phyloP scores from a whole-genome alignment of 805 yeast species.

The Metschnikowia kofuensis region DNA sequence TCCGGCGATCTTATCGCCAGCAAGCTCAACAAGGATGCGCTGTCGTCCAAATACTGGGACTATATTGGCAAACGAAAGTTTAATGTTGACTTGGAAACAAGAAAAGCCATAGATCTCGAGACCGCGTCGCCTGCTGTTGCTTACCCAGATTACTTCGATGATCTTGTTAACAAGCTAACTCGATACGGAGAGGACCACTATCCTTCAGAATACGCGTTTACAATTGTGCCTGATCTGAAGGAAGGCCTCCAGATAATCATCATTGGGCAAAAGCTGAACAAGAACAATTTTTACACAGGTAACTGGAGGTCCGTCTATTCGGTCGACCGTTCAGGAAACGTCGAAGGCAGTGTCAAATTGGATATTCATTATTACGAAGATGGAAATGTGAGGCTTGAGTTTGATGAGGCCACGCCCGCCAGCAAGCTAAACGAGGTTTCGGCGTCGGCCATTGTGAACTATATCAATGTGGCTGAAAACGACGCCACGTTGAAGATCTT shows the following conservation, averaged over 20 bases:
- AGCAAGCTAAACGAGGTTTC: slow-evolving; percentile 19
- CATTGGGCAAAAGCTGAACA: slow-evolving; percentile 68
- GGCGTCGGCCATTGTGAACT: slow-evolving; percentile 35
- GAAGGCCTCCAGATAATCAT: slow-evolving; percentile 48
- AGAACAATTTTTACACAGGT: slow-evolving; percentile 84
- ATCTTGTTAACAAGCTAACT: slow-evolving; percentile 33
- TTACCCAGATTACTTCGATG: slow-evolving; percentile 29
- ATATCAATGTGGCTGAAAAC: slow-evolving; percentile 57
- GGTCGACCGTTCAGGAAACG: slow-evolving; percentile 25
- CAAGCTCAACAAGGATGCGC: slow-evolving; percentile 28
- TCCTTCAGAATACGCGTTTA: slow-evolving; percentile 52
- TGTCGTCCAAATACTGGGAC: slow-evolving; percentile 51
- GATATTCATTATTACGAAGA: slow-evolving; percentile 94
- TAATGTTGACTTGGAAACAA: slow-evolving; percentile 54
- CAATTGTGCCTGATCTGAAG: slow-evolving; percentile 37
- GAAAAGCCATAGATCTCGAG: slow-evolving; percentile 53
- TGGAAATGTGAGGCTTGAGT: slow-evolving; percentile 83
- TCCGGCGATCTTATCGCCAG: slow-evolving; percentile 32
- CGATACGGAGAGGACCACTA: slow-evolving; percentile 63
- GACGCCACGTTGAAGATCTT: slow-evolving; percentile 58
- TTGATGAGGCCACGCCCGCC: slow-evolving; percentile 31
- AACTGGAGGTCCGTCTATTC: slow-evolving; percentile 74
- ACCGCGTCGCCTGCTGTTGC: slow-evolving; percentile 24
- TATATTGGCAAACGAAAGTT: slow-evolving; percentile 46
- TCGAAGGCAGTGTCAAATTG: slow-evolving; percentile 56